A percentile compares a stretch with the other conserved stretches of the same genome.
Evolutionary conservation across 768 basidiomycete species (phyloP).

Genomic region (Holtermannia corniformis): DNA sequence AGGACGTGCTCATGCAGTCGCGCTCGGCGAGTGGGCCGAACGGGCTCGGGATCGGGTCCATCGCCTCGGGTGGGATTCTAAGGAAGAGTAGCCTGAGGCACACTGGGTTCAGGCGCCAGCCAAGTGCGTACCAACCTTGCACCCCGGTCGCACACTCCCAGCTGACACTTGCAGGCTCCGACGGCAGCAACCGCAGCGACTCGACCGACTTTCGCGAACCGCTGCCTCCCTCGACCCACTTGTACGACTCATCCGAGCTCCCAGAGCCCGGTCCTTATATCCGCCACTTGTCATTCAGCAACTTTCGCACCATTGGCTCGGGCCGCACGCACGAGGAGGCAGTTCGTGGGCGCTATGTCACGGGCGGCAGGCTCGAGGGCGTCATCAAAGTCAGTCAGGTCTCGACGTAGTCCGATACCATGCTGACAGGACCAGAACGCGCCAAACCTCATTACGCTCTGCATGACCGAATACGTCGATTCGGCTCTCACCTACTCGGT

Average conservation of each 20-base stretch:
- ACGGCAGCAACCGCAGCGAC: not conserved
- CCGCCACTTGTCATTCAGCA: conserved; percentile 83
- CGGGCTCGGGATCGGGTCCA: not conserved
- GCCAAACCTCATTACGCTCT: conserved; percentile 74
- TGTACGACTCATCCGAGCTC: conserved; percentile 49
- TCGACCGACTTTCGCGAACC: not conserved
- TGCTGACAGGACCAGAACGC: conserved; percentile 55
- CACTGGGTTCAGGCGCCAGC: not conserved
- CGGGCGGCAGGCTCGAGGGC: conserved; percentile 62
- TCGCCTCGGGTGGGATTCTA: not conserved
- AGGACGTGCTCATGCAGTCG: not conserved
- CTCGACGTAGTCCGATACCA: not conserved
- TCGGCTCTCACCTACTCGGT: conserved; percentile 69
- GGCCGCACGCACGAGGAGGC: conserved; percentile 84
- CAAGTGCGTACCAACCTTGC: not conserved
- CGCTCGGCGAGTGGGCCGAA: no score
- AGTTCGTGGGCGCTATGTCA: conserved; percentile 82
- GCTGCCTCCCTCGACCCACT: not conserved
- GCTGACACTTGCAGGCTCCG: not conserved
- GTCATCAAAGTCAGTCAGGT: conserved; percentile 31
- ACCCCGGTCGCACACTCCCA: not conserved
- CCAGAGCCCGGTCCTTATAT: conserved; percentile 64
- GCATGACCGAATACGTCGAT: conserved; percentile 99
- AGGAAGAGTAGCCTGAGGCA: not conserved
- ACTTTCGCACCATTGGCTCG: conserved; percentile 96